Base-by-base conservation (phyloP, 441 rosid genomes). In the Corymbia calophylla region DNA sequence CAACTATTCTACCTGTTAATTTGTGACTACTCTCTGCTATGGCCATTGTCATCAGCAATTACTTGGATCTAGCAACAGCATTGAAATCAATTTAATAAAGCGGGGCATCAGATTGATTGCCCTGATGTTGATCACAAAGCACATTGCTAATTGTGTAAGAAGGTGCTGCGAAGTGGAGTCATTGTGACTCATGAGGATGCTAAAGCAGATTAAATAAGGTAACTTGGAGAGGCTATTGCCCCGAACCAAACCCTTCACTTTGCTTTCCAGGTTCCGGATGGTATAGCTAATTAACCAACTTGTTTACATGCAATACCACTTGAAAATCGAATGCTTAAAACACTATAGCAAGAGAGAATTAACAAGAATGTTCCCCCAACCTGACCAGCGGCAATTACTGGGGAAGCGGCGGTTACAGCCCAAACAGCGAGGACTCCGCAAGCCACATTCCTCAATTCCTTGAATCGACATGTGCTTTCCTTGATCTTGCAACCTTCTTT, bases 321-420 rank as follows among this genome's bases (percentile, higher is more conserved):
- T 2, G n/a, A 68, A 86, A 18, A 88, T 82, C 88, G 89, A 86
- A 35, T 39, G 27, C 60, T 21, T 81, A 89, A 70, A 87, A 35
- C 84, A 77, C 51, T 21, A n/a, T 12, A 44, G 13, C 8, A n/a
- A 77, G n/a, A 44, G 18, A 19, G n/a, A 11, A 73, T 73, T 5
- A 70, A 81, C 23, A 14, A 51, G n/a, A 89, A 19, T 53, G 70
- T 55, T 14, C 86, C 85, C 58, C 85, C 58, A 86, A 96, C 99
- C 98, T 94, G 96, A 92, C 91, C 91, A 88, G 97, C 97, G 88
- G 99, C 99, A 89, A 96, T 89, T n/a, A 95, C 97, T 66, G 99
- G 98, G 32, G 97, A 94, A 70, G 97, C 95, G 55, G 95, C 35
- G n/a, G 96, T 93, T 49, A 97, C 91, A 88, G 98, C 93, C 88